Evolutionary conservation across 371 early-diverging fungal genomes (phyloP).

Genomic region (Saksenaea oblongispora): DNA sequence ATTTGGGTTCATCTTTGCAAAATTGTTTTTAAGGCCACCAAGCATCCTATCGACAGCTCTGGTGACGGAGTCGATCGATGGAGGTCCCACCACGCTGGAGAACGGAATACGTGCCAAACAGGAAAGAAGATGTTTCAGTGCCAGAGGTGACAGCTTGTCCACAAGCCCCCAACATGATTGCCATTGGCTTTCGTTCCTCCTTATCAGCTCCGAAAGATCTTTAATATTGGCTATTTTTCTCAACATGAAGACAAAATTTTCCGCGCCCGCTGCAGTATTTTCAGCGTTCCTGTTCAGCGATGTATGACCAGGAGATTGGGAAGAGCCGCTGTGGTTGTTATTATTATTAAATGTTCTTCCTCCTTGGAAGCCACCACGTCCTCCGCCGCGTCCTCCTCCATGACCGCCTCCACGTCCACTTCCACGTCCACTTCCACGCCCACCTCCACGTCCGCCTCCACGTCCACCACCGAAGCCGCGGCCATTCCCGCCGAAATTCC

Average conservation of each 20-base stretch:
- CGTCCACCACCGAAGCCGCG: neutral
- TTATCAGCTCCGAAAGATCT: neutral
- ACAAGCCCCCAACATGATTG: neutral
- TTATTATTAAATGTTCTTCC: neutral
- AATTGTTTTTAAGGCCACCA: neutral
- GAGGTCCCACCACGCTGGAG: neutral
- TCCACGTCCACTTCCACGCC: neutral
- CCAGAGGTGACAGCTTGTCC: neutral
- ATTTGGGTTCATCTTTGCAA: neutral
- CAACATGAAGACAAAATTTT: neutral
- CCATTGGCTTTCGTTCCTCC: neutral
- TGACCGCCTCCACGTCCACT: neutral
- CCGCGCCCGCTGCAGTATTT: neutral
- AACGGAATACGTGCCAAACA: neutral
- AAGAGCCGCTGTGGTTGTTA: neutral
- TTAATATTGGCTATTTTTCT: neutral
- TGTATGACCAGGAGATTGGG: neutral
- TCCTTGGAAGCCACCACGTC: neutral
- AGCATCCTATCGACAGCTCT: neutral
- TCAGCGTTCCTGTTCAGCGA: neutral
- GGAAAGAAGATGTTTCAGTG: neutral
- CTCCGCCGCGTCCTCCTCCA: slow-evolving; percentile 6
- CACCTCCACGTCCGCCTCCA: neutral
- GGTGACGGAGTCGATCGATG: neutral
- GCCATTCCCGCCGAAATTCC: neutral